Percentiles rank a stretch among this genome's conserved stretches.
phyloP scores from a whole-genome alignment of 2,329 filamentous ascomycete genomes.

The Teratosphaeria pseudoeucalypti region DNA sequence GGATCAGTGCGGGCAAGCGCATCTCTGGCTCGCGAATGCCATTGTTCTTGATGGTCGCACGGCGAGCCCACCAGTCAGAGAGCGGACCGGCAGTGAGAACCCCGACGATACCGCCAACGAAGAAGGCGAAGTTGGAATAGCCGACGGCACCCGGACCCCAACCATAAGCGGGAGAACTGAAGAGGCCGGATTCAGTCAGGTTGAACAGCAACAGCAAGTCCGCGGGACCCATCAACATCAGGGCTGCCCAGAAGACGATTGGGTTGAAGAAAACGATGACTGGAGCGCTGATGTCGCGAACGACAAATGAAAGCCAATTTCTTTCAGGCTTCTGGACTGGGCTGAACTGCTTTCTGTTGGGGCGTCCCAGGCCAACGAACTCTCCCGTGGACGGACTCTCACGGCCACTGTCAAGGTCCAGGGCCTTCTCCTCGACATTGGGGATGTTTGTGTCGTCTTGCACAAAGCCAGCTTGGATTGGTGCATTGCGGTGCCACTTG shows the following conservation, averaged over 20 bases:
- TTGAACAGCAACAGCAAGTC: slow-evolving; percentile 40
- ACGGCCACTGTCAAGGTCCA: slow-evolving; percentile 18
- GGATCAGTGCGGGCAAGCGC: slow-evolving; percentile 45
- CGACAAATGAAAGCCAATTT: slow-evolving; percentile 31
- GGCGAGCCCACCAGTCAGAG: slow-evolving; percentile 43
- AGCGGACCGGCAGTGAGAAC: slow-evolving; percentile 43
- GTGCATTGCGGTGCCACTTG: slow-evolving; percentile 27
- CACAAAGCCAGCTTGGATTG: slow-evolving; percentile 2
- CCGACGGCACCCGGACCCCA: slow-evolving; percentile 37
- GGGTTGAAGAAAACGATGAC: slow-evolving; percentile 36
- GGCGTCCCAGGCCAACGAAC: slow-evolving; percentile 26
- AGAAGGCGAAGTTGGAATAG: slow-evolving; percentile 40
- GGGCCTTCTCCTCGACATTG: slow-evolving; percentile 21
- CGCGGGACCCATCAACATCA: slow-evolving; percentile 25
- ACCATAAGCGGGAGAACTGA: slow-evolving; percentile 32
- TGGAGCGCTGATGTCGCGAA: slow-evolving; percentile 31
- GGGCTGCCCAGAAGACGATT: slow-evolving; percentile 31
- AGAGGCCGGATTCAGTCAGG: slow-evolving; percentile 40
- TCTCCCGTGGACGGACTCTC: slow-evolving; percentile 7
- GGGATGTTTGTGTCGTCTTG: slow-evolving; percentile 6
- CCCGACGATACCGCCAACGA: slow-evolving; percentile 34
- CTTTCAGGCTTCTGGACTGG: slow-evolving; percentile 29
- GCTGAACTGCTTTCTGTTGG: slow-evolving; percentile 29
- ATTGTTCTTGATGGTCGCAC: slow-evolving; percentile 42
- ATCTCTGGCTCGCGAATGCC: slow-evolving; percentile 51